A percentile compares a stretch with the other conserved stretches of the same genome.
Conservation (phyloP, 2,329 filamentous ascomycete species). For the Pleomassaria siparia region DNA sequence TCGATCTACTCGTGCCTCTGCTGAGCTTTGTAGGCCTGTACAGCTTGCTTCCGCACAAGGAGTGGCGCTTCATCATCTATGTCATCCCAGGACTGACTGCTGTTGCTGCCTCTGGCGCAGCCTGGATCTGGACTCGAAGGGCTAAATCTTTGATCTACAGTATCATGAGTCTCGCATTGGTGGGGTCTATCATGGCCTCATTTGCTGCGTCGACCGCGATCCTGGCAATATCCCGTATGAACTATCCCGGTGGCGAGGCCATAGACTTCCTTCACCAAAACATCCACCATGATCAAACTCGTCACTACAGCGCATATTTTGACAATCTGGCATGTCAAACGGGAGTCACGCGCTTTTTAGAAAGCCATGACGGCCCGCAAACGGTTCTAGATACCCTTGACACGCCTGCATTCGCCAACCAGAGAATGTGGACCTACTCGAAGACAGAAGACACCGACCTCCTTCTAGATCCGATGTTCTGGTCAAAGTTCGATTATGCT, state of each 20-base stretch:
- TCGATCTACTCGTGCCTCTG: slow-evolving; percentile 65
- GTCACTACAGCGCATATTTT: slow-evolving; percentile 50
- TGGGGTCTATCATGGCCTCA: slow-evolving; percentile 61
- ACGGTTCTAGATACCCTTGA: slow-evolving; percentile 30
- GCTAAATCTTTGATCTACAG: slow-evolving; percentile 61
- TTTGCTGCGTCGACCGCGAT: slow-evolving; percentile 65
- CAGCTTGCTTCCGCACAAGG: slow-evolving; percentile 90
- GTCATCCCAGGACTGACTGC: slow-evolving; percentile 78
- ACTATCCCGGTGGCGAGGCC: slow-evolving; percentile 90
- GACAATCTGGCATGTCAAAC: slow-evolving; percentile 66
- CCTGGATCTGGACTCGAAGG: slow-evolving; percentile 62
- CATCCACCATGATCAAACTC: slow-evolving; percentile 13
- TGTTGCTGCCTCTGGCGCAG: slow-evolving; percentile 71
- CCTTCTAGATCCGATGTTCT: slow-evolving; percentile 56
- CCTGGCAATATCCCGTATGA: slow-evolving; percentile 79
- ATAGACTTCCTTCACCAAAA: slow-evolving; percentile 52
- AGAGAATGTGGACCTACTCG: slow-evolving; percentile 57
- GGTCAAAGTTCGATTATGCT: slow-evolving; percentile 61
- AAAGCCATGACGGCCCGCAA: slow-evolving; percentile 31
- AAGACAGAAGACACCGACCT: slow-evolving; percentile 57
- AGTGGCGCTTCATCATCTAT: slow-evolving; percentile 94
- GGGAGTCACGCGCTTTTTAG: slow-evolving; percentile 62
- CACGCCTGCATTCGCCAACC: slow-evolving; percentile 17
- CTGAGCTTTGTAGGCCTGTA: slow-evolving; percentile 76
- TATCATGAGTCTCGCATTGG: slow-evolving; percentile 57